A percentile compares a stretch with the other conserved stretches of the same genome.
phyloP scores from a whole-genome alignment of 148 eudicot species.

The Nepenthes gracilis region DNA sequence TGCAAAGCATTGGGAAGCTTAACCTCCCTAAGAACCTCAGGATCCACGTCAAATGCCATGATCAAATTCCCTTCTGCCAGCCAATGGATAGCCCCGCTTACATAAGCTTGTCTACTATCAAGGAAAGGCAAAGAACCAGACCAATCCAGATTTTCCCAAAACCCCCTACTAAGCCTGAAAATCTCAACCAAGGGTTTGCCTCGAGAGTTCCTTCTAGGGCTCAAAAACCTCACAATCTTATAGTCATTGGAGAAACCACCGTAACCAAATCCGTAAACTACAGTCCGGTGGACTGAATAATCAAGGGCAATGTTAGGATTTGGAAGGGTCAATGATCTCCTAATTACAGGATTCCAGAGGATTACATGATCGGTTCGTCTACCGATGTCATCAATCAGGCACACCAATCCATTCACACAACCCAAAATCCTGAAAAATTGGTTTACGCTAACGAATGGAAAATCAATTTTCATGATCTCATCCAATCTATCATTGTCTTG shows the following conservation, averaged over 20 bases:
- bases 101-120: not conserved
- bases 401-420: slow-evolving; percentile 8
- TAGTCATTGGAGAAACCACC: slow-evolving; percentile 2
- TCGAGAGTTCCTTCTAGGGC: not conserved
- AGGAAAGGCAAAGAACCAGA: not conserved
- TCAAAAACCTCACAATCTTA: slow-evolving; percentile 6
- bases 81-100: slow-evolving; percentile 9
- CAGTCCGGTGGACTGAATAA: not conserved
- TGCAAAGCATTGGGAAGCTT: slow-evolving; percentile 6
- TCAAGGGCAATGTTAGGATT: not conserved
- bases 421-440: slow-evolving; percentile 1
- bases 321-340: slow-evolving; percentile 3
- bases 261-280: slow-evolving; percentile 6
- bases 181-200: not conserved
- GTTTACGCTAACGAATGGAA: not conserved
- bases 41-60: slow-evolving; percentile 6
- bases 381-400: slow-evolving; percentile 1
- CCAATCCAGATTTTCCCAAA: not conserved
- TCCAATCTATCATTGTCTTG: not conserved
- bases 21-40: slow-evolving; percentile 1
- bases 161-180: slow-evolving; percentile 3
- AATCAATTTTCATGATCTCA: not conserved
- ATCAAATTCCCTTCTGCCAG: not conserved
- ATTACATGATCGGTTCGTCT: not conserved
- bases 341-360: slow-evolving; percentile 15